Base-by-base conservation (phyloP, 1,284 basidiomycete genomes). In the Moesziomyces sp. region DNA sequence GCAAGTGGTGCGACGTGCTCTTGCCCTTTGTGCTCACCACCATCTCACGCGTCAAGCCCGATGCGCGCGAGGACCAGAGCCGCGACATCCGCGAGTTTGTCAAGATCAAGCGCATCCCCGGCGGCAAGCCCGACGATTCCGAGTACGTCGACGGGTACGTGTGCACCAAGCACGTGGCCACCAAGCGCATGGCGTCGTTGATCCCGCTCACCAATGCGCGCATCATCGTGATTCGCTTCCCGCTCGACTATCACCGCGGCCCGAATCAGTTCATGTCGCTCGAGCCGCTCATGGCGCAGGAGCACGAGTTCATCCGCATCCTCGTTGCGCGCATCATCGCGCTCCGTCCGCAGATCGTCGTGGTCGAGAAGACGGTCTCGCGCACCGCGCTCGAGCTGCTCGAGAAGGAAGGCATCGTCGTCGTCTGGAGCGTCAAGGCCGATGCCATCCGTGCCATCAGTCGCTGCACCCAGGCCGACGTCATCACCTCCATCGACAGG, bases 31-130 rank as follows among this genome's bases (percentile, higher is more conserved):
- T 77, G 3, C 58, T 82, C 18, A 69, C 74, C 23, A 81, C 81
- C 40, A 58, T 82, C 48, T 75, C 77, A 16, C 72, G 76, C 10
- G 75, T 84, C 43, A 78, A 74, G 35, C 77, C 82, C 9, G 84
- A 86, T 46, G 84, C 86, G 3, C 84, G 85, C 13, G 84, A 84
- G 3, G 92, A 93, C 55, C 94, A 97, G 78, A 85, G 85, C 34
- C 95, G 97, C 88, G 96, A 99, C 84, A 91, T 97, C 21, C 89
- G 96, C 49, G 89, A 92, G 28, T 97, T 97, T 77, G 93, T 99
- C 73, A 99, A 99, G 87, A 95, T 99, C 85, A 99, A 99, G 87
- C 96, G 97, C 85, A 92, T 99, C 19, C 95, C 97, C 0, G 97
- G 97, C 14, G 97, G 97, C 13, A 87, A 89, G 52, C 94, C 95